Evolutionary conservation across 2,329 filamentous ascomycete species (phyloP).

Genomic region (Penicillium glabrum): DNA sequence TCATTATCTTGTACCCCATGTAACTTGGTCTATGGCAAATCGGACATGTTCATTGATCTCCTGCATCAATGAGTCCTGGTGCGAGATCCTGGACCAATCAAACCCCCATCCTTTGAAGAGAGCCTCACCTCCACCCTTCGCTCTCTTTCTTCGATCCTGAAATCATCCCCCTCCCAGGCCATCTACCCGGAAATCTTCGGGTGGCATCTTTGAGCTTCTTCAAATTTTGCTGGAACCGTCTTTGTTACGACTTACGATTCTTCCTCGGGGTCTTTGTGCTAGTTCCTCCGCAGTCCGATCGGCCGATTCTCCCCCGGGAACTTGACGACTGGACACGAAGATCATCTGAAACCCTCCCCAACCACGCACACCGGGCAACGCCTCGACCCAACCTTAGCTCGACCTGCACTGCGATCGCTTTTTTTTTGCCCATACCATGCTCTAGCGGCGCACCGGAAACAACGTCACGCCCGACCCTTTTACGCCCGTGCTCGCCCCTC

Average conservation of each 20-base stretch:
- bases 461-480: background rate
- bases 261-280: background rate
- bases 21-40: background rate
- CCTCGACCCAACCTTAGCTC: background rate
- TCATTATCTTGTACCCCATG: conserved; percentile 1
- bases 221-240: background rate
- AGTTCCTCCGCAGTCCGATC: background rate
- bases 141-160: background rate
- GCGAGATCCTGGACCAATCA: conserved; percentile 1
- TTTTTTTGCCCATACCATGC: background rate
- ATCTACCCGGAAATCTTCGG: background rate
- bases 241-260: background rate
- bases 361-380: background rate
- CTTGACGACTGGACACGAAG: background rate
- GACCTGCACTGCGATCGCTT: background rate
- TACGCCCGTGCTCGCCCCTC: background rate
- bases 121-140: background rate
- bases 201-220: background rate
- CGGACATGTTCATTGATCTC: conserved; percentile 2
- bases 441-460: background rate
- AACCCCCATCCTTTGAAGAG: background rate
- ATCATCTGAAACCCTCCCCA: conserved; percentile 1
- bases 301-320: background rate
- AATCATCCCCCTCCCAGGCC: background rate
- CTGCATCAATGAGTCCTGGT: conserved; percentile 2